Evolutionary conservation across 1,284 basidiomycete species (phyloP).

Genomic region (Sanguinoderma infundibulare): DNA sequence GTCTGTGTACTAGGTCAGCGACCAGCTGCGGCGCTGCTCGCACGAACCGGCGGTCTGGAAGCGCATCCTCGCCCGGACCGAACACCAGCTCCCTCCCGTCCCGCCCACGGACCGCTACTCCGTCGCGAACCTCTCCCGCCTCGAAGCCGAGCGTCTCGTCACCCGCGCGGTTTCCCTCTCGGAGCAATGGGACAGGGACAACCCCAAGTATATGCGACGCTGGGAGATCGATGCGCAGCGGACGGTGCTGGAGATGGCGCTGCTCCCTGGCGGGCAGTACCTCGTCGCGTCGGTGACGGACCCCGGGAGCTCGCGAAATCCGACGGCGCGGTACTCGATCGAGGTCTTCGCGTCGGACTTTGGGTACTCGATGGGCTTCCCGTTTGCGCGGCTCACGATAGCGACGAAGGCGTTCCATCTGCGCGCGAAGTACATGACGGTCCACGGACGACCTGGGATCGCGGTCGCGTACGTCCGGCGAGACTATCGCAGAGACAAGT

Average conservation of each 20-base stretch:
- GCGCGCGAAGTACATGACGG: constrained; percentile 65
- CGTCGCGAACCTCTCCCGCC: constrained; percentile 45
- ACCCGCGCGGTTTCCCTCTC: constrained; percentile 64
- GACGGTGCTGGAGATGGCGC: constrained; percentile 57
- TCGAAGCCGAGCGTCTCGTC: constrained; percentile 67
- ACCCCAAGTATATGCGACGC: constrained; percentile 27
- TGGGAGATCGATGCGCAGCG: constrained; percentile 45
- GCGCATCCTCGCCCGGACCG: constrained; percentile 54
- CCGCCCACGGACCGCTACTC: constrained; percentile 61
- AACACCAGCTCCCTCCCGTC: constrained; percentile 61
- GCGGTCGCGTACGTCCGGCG: constrained; percentile 56
- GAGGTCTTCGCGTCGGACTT: constrained; percentile 63
- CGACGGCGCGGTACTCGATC: constrained; percentile 52
- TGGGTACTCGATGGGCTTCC: constrained; percentile 46
- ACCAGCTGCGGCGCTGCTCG: constrained; percentile 28
- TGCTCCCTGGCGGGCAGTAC: constrained; percentile 75
- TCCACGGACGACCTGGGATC: constrained; percentile 53
- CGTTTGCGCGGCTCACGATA: constrained; percentile 54
- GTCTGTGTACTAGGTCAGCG: constrained; percentile 1
- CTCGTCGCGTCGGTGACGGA: constrained; percentile 64
- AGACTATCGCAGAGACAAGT: constrained; percentile 27
- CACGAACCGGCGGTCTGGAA: constrained; percentile 74
- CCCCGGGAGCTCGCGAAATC: too few relatives aligned
- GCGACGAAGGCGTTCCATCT: constrained; percentile 59
- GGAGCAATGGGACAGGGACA: constrained; percentile 33